phyloP scores from a whole-genome alignment of 352 stramenopile species.

The Pythium biforme region DNA sequence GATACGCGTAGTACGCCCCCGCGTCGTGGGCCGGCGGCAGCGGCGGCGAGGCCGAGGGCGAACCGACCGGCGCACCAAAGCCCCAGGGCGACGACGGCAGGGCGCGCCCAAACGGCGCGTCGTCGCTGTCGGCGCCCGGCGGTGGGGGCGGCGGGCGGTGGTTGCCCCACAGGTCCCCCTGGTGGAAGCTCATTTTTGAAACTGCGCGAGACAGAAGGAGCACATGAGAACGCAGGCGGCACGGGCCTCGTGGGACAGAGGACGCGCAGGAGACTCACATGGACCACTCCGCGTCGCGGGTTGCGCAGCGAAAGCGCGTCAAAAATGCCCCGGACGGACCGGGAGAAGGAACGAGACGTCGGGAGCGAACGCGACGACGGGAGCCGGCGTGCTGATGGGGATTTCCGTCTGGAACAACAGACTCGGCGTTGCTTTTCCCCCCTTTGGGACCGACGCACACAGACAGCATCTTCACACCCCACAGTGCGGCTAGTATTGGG shows the following conservation, averaged over 20 bases:
- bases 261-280: constrained; percentile 10
- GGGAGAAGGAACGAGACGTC: background rate
- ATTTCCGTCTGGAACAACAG: background rate
- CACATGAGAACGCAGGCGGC: background rate
- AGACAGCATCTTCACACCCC: background rate
- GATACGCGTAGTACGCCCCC: constrained; percentile 11
- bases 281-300: background rate
- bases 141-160: constrained; percentile 15
- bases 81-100: constrained; percentile 19
- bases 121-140: constrained; percentile 10
- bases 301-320: background rate
- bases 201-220: background rate
- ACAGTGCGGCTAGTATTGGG: constrained; percentile 7
- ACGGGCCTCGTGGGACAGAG: constrained; percentile 7
- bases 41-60: constrained; percentile 15
- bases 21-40: constrained; percentile 16
- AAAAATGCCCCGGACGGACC: background rate
- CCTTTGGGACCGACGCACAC: background rate
- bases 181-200: constrained; percentile 23
- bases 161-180: constrained; percentile 22
- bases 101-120: constrained; percentile 12
- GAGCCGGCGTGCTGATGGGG: background rate
- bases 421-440: constrained; percentile 7
- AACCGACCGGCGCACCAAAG: constrained; percentile 11
- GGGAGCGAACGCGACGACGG: background rate